These are phyloP conservation scores for Linum lewisii DNA, from an alignment of 345 rosid genomes.

Conservation along the genomic window DNA sequence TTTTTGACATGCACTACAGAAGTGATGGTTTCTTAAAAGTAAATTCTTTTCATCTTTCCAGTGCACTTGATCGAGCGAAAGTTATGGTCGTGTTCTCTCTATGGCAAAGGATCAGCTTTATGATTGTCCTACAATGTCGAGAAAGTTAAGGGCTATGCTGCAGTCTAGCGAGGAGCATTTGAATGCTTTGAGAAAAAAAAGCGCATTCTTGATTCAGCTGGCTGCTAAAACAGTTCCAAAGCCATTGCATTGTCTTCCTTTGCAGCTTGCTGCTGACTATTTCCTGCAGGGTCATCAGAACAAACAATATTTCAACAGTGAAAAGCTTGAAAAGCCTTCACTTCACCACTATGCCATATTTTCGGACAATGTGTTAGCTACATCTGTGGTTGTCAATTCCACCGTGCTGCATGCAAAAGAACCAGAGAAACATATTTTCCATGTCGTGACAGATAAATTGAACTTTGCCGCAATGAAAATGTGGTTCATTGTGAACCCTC, in stretches of 20 bases:
- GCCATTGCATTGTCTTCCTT: constrained; percentile 84
- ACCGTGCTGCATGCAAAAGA: constrained; percentile 53
- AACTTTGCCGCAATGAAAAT: constrained; percentile 66
- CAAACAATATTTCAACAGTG: constrained; percentile 26
- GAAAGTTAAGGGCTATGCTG: constrained; percentile 79
- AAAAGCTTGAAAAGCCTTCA: constrained; percentile 60
- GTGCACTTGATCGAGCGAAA: constrained; percentile 82
- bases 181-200: constrained; percentile 58
- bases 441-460: constrained; percentile 85
- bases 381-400: constrained; percentile 94
- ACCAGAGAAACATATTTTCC: constrained; percentile 87
- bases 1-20: background rate
- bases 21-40: constrained; percentile 11
- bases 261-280: constrained; percentile 83
- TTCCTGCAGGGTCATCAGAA: constrained; percentile 41
- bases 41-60: constrained; percentile 22
- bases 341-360: constrained; percentile 91
- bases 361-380: constrained; percentile 89
- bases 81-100: constrained; percentile 77
- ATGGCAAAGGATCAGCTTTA: constrained; percentile 70
- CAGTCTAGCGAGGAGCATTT: constrained; percentile 62
- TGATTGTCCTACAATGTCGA: constrained; percentile 61
- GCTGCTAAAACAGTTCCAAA: constrained; percentile 91
- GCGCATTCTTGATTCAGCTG: constrained; percentile 83
- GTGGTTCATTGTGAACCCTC: constrained; percentile 63